phyloP scores from a whole-genome alignment of 2,329 filamentous ascomycete genomes.

The Camptophora hylomeconis region DNA sequence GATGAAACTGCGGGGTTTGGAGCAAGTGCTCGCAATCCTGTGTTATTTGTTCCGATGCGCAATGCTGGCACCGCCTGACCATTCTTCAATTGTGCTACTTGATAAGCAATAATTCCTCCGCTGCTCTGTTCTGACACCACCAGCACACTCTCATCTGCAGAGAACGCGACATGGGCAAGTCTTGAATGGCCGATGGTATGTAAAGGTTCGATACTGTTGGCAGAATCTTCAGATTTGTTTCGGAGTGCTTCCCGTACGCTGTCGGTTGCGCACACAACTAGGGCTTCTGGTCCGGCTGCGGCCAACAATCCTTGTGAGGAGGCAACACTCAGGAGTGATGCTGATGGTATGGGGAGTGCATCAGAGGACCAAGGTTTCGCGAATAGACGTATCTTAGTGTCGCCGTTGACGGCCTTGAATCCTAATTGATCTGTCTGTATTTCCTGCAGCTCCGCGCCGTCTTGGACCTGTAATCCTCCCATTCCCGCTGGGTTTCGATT shows the following conservation, averaged over 20 bases:
- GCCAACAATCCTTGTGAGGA: conserved; percentile 69
- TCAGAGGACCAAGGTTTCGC: conserved; percentile 62
- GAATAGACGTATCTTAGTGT: conserved; percentile 62
- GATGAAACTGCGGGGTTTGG: conserved; percentile 51
- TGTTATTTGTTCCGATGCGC: conserved; percentile 63
- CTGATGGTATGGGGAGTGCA: conserved; percentile 57
- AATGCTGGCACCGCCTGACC: conserved; percentile 56
- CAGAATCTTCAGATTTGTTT: conserved; percentile 43
- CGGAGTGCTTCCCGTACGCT: conserved; percentile 64
- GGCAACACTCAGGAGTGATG: conserved; percentile 75
- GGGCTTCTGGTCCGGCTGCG: conserved; percentile 68
- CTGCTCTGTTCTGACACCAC: conserved; percentile 70
- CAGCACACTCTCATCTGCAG: conserved; percentile 73
- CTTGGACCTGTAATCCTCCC: conserved; percentile 26
- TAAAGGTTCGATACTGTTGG: conserved; percentile 60
- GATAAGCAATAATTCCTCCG: conserved; percentile 72
- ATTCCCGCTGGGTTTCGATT: conserved; percentile 23
- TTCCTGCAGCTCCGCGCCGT: conserved; percentile 57
- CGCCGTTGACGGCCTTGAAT: conserved; percentile 67
- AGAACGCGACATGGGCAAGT: conserved; percentile 81
- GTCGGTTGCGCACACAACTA: conserved; percentile 66
- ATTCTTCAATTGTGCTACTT: conserved; percentile 54
- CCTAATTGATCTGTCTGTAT: conserved; percentile 77
- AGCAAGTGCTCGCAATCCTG: conserved; percentile 65
- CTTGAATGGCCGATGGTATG: conserved; percentile 59